Percentiles rank a stretch among this genome's conserved stretches.
These are phyloP conservation scores for Schizophyllum commune DNA, from an alignment of 1,284 basidiomycete species.

Conservation along the genomic window DNA sequence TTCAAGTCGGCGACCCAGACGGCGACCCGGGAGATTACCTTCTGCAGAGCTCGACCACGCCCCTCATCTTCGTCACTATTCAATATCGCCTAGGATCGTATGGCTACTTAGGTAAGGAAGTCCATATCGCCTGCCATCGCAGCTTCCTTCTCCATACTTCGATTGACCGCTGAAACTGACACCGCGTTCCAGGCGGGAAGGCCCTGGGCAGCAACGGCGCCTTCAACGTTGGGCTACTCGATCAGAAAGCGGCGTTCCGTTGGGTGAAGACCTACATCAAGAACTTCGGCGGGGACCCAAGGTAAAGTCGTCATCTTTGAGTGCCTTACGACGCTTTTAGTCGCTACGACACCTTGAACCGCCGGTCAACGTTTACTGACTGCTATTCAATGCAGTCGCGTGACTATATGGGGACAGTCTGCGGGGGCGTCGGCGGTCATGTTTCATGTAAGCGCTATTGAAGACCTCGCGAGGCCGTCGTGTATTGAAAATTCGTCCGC, in stretches of 20 bases:
- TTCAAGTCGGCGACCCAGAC: constrained; percentile 25
- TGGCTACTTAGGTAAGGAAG: constrained; percentile 28
- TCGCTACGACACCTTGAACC: no score
- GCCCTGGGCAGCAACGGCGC: constrained; percentile 21
- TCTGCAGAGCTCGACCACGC: constrained; percentile 21
- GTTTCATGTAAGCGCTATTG: constrained; percentile 22
- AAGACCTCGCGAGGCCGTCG: not conserved
- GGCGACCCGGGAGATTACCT: constrained; percentile 21
- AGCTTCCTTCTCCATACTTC: no score
- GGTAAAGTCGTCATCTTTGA: constrained; percentile 30
- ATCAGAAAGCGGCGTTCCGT: constrained; percentile 25
- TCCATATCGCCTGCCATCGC: no score
- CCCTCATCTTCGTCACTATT: constrained; percentile 32
- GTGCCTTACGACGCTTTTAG: not conserved
- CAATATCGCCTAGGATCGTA: constrained; percentile 34
- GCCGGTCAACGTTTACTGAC: not conserved
- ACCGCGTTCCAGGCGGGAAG: constrained; percentile 18
- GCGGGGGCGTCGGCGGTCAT: constrained; percentile 32
- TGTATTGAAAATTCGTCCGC: not conserved
- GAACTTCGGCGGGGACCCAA: constrained; percentile 44
- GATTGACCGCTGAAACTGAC: not conserved
- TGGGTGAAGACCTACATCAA: constrained; percentile 43
- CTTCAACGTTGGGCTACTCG: constrained; percentile 29
- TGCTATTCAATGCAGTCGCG: constrained; percentile 14
- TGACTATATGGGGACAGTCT: constrained; percentile 32